Conservation (phyloP, 1,139 yeast genomes). For the Geotrichum europaeum region DNA sequence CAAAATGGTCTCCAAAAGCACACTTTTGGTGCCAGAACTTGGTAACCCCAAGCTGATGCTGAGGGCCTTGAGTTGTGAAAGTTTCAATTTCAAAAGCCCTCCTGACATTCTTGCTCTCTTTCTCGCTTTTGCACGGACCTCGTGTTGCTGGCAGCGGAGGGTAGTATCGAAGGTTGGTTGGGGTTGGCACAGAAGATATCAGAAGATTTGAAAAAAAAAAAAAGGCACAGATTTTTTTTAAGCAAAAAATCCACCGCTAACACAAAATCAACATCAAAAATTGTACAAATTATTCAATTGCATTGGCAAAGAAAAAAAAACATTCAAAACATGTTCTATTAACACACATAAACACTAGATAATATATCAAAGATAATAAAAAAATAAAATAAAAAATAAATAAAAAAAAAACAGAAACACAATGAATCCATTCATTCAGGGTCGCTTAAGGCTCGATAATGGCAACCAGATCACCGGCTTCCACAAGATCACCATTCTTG, state of each 20-base stretch:
- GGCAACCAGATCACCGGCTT: constrained; percentile 88
- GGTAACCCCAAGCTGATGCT: constrained; percentile 2
- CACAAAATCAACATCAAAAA: not conserved
- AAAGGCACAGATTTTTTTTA: not conserved
- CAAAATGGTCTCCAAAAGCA: not conserved
- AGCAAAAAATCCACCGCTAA: no score
- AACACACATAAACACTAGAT: not conserved
- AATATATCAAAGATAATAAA: not conserved
- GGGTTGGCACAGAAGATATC: no score
- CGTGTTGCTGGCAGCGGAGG: no score
- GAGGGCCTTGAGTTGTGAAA: constrained; percentile 4
- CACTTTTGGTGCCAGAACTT: not conserved
- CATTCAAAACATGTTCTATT: not conserved
- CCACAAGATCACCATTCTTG: constrained; percentile 86
- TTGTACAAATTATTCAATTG: not conserved
- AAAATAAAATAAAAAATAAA: not conserved
- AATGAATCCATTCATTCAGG: not conserved
- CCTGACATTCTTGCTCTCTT: not conserved
- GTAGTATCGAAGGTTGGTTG: no score
- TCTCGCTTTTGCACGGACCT: not conserved
- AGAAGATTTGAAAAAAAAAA: no score
- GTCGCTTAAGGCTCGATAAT: constrained; percentile 44
- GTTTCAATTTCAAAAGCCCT: constrained; percentile 2
- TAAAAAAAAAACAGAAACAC: not conserved
- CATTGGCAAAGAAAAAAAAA: not conserved